Base-by-base conservation (phyloP, 805 yeast genomes). In the Monosporozyma yasuniensis region DNA sequence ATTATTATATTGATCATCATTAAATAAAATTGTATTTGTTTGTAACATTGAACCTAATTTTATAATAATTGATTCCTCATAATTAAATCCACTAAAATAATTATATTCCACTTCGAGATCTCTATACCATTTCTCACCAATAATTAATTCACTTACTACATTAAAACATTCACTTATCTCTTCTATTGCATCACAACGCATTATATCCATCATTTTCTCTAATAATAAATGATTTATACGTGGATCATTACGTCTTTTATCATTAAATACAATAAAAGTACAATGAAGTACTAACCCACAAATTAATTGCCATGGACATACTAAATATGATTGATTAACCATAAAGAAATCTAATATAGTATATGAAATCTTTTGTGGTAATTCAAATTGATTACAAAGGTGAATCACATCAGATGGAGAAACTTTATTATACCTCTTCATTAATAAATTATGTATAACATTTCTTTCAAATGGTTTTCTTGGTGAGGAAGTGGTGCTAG, bases 201-300 rank as follows among this genome's bases (percentile, higher is more conserved):
- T 74, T 66, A 74, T 65, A 21, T 66, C 66, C 48, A 77, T 76
- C 61, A 84, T 68, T 35, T 76, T 77, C 38, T 76, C 73, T 42
- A 76, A 65, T 10, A 81, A 72, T 35, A 71, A 67, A 14, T 74
- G 62, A 50, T 72, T 76, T 22, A 75, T 71, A 1, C 84, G 80
- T 5, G 80, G 69, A 45, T 75, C 76, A 11, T 66, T 60, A 3
- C 67, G 60, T 14, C 83, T 61, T 32, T 71, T 60, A 21, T 70
- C 70, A 50, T 75, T 73, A 61, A 81, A 80, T 30, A 83, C 71
- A 14, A 80, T 70, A 18, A 72, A 67, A 49, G 79, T 80, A 12
- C 83, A 81, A 18, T 82, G 75, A 34, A 82, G 70, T 0, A 83
- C 72, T 53, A 84, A 60, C 0, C 90, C 90, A 61, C 86, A 81